Evolutionary conservation across 108 stramenopile genomes (phyloP).

Genomic region (Pseudonitzschia multistriata): DNA sequence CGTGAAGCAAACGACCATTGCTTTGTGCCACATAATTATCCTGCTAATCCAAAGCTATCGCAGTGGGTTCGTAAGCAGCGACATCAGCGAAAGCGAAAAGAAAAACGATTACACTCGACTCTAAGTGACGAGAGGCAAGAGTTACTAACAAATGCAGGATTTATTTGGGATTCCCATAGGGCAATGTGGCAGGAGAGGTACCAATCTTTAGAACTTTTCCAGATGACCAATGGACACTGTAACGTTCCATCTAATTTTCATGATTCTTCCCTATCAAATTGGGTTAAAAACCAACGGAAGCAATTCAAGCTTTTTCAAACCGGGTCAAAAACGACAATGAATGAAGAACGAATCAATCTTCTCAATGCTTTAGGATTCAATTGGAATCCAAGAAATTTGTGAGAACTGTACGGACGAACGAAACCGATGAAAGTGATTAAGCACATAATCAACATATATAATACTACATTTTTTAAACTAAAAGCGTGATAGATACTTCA

Average conservation of each 20-base stretch:
- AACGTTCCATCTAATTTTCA: constrained; percentile 43
- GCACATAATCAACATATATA: neutral
- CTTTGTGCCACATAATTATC: constrained; percentile 30
- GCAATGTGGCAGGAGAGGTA: constrained; percentile 39
- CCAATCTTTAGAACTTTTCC: constrained; percentile 30
- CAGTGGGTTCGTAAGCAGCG: constrained; percentile 40
- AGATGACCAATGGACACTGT: constrained; percentile 34
- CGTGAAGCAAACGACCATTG: constrained; percentile 35
- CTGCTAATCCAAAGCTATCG: constrained; percentile 27
- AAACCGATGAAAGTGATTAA: no score
- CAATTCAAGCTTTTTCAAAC: constrained; percentile 37
- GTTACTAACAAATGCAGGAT: constrained; percentile 29
- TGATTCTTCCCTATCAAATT: constrained; percentile 32
- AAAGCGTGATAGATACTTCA: no score
- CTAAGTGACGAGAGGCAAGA: constrained; percentile 30
- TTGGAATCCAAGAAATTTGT: constrained; percentile 26
- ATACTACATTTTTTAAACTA: neutral
- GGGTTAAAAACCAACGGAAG: constrained; percentile 42
- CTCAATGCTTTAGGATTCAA: constrained; percentile 34
- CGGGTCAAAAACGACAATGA: constrained; percentile 22
- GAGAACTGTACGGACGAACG: neutral
- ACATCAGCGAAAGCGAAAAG: constrained; percentile 38
- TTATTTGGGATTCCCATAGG: constrained; percentile 35
- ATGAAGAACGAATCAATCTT: constrained; percentile 27
- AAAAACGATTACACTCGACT: constrained; percentile 17